These are phyloP conservation scores for Dactylellina parvicollis DNA, from an alignment of 2,329 filamentous ascomycete genomes.

Conservation along the genomic window DNA sequence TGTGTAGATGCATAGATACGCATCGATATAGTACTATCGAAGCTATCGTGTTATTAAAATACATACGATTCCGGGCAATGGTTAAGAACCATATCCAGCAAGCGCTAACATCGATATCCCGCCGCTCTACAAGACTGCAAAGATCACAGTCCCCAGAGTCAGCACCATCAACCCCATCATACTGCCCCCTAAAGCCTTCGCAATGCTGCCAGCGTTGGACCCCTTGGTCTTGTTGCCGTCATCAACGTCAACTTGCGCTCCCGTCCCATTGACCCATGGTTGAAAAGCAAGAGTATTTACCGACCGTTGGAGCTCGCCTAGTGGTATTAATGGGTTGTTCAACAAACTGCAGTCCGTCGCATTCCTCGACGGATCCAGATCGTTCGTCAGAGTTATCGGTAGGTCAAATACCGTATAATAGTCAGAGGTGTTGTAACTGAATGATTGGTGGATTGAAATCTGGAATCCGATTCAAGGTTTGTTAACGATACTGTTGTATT, in stretches of 20 bases:
- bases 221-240: not conserved
- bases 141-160: too few species aligned
- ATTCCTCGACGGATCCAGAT: constrained; percentile 64
- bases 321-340: constrained; percentile 66
- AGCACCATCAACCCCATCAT: not conserved
- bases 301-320: constrained; percentile 58
- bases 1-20: too few species aligned
- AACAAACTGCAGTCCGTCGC: constrained; percentile 66
- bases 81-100: too few species aligned
- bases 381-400: constrained; percentile 75
- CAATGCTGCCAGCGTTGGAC: not conserved
- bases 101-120: too few species aligned
- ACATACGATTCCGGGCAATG: too few species aligned
- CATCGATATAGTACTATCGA: too few species aligned
- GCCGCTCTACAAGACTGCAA: too few species aligned
- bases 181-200: not conserved
- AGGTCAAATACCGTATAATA: constrained; percentile 77
- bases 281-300: constrained; percentile 19
- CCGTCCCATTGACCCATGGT: constrained; percentile 36
- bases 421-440: constrained; percentile 71
- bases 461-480: constrained; percentile 56
- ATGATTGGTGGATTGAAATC: constrained; percentile 77
- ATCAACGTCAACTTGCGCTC: constrained; percentile 18
- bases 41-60: too few species aligned
- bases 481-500: too few species aligned